phyloP scores from a whole-genome alignment of 352 stramenopile species.

The Pythium utonaiense region DNA sequence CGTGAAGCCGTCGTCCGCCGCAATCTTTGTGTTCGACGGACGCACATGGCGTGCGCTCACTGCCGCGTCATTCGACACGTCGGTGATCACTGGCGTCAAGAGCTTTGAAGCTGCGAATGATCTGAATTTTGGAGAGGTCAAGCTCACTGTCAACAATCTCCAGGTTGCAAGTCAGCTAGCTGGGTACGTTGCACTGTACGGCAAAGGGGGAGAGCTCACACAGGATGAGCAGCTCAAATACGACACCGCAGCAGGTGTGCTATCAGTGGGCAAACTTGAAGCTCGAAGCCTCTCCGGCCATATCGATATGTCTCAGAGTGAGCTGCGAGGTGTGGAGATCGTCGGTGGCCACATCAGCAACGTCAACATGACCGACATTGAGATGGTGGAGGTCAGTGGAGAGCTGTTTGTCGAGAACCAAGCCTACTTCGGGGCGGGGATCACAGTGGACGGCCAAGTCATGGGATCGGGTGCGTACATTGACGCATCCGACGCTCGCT shows the following conservation, averaged over 20 bases:
- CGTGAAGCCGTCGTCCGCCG: constrained; percentile 42
- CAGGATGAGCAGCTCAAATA: constrained; percentile 62
- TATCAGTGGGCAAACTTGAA: constrained; percentile 46
- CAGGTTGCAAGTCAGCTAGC: constrained; percentile 52
- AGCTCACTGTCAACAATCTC: constrained; percentile 59
- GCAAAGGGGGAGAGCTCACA: constrained; percentile 60
- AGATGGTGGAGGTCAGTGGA: constrained; percentile 66
- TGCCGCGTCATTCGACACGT: constrained; percentile 61
- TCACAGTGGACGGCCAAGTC: constrained; percentile 86
- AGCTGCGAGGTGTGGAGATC: constrained; percentile 65
- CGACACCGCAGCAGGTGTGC: constrained; percentile 37
- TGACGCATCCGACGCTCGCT: constrained; percentile 86
- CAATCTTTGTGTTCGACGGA: constrained; percentile 73
- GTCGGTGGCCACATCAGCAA: constrained; percentile 71
- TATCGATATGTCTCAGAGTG: constrained; percentile 79
- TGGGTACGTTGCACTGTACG: constrained; percentile 64
- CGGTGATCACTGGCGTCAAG: constrained; percentile 51
- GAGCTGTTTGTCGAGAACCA: constrained; percentile 84
- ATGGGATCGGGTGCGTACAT: constrained; percentile 90
- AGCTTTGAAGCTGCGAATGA: constrained; percentile 61
- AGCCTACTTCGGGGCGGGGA: constrained; percentile 75
- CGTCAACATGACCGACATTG: constrained; percentile 71
- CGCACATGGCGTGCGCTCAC: constrained; percentile 56
- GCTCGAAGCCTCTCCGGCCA: constrained; percentile 46
- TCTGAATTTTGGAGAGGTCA: constrained; percentile 70